Base-by-base conservation (phyloP, 306 rosid genomes). In the Cucurbita argyrosperma region DNA sequence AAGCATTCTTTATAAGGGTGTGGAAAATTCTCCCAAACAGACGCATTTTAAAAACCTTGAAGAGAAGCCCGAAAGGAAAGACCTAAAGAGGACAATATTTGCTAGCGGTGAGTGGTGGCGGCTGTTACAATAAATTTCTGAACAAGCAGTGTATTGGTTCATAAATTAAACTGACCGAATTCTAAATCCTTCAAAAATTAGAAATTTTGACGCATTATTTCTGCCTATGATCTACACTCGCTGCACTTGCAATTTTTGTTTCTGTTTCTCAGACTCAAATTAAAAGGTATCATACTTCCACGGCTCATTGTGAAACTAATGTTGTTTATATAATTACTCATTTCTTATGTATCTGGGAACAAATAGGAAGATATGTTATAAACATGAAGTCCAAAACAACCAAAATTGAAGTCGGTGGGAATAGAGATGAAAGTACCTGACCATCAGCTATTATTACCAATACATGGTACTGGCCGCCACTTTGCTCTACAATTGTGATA, bases 401-500 rank as follows among this genome's bases (percentile, higher is more conserved):
- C 26, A 11, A 71, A 73, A 74, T 43, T 56, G 78, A 55, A 39
- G 53, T 53, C 69, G 45, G 50, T 61, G 52, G 37, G 76, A 54
- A 56, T 58, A 59, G 49, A 51, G 72, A 70, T 71, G 35, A 45
- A 74, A 58, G 46, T 75, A 92, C 98, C 97, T 94, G 97, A 18
- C 99, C 97, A 81, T 94, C 99, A 4, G 99, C 99, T 79, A 94
- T 85, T 64, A 94, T 91, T 79, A 94, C 68, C 53, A 94, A 81
- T 69, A 91, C 97, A 89, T 94, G 99, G 86, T 94, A 89, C 42
- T 94, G 97, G 71, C 97, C 96, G 14, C 90, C 89, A 82, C 96
- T 94, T 74, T 91, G 92, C 85, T 94, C 99, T 71, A 94, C 97
- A 38, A 89, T 86, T 70, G 96, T 88, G 82, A 91, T 85, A 64